Base-by-base conservation (phyloP, 2,329 filamentous ascomycete genomes). In the Ceratocystis cubensis region DNA sequence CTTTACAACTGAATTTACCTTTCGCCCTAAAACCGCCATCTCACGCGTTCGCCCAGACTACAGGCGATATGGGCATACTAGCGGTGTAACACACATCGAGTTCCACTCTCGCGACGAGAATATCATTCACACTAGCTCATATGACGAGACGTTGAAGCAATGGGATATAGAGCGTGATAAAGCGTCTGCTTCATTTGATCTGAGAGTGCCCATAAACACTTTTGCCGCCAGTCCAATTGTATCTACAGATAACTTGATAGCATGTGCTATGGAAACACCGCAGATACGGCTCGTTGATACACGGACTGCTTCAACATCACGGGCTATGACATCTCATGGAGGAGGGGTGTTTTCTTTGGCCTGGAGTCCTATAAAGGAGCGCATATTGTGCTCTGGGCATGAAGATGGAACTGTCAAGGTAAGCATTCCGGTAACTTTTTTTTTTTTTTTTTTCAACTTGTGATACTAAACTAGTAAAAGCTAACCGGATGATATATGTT, bases 261-360 rank as follows among this genome's bases (percentile, higher is more conserved):
- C 93, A 8, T 94, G 91, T 72, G 92, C 89, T 0, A 95, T 91
- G 0, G 91, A 95, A 70, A 86, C 94, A 73, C 89, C 90, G 5
- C 82, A 88, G 30, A 88, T 96, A 15, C 86, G 91, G 17, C 82
- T 97, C 5, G 84, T 96, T 5, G 93, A 97, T 73, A 80, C 61
- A 28, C 64, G 67, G 7, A 59, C 61, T 33, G 33, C 50, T 7
- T 66, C 53, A n/a, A 56, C 61, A 61, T 86, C 88, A 1, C 88
- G 91, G 72, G 84, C 86, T 1, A 79, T 92, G 37, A 81, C 87
- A 1, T 86, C 88, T 0, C 86, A 89, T 69, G 82, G 83, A 46
- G 85, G 85, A 0, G 84, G 86, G 4, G 81, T 91, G 0, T 76
- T 91, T 4, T 83, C 86, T 0, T 80, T 88, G 0, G 82, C 85